Evolutionary conservation across 306 rosid genomes (phyloP), one percentile per base, ranked within the genome.

Genomic region (Pueraria montana): DNA sequence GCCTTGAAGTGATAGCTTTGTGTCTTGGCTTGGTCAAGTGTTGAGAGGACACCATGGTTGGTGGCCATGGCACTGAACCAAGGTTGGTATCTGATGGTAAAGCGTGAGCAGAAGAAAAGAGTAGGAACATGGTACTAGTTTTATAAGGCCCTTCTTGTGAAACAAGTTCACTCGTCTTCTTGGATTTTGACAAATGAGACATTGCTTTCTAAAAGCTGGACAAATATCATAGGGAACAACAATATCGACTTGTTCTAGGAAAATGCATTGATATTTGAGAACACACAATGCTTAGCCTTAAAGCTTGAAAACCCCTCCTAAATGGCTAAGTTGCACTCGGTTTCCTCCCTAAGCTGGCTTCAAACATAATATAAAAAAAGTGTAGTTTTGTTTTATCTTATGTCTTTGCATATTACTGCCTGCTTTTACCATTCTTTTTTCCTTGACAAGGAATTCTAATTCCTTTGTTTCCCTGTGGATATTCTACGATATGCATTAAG

Each of bases 11-110:
- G 94, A 79, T 87, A 89, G 0, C 43, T 50, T 84, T 89, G 92
- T n/a, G 87, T 86, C 58, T 82, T 89, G 77, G 94, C 92, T 82
- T 89, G 84, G 85, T 91, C 92, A 30, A 91, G 94, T 70, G 84
- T 56, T 23, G 85, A 85, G 61, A 91, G 81, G 1, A 89, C 81
- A 8, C 73, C 61, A 40, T 82, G 78, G 62, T 66, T 81, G 21
- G 64, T 81, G n/a, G 76, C 84, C 90, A 84, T 87, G 86, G 80
- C 80, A 61, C 50, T 52, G 27, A 62, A 38, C 71, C 30, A 81
- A 72, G 59, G 72, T 4, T 81, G 50, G 30, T 72, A 14, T 84
- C 42, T 43, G 52, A 46, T 24, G 24, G 18, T 52, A 42, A 72
- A 49, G 16, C 1, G 86, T 59, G 76, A 23, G 79, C 50, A 72